phyloP scores from a whole-genome alignment of 805 yeast genomes.

The Scheffersomyces lignosus region DNA sequence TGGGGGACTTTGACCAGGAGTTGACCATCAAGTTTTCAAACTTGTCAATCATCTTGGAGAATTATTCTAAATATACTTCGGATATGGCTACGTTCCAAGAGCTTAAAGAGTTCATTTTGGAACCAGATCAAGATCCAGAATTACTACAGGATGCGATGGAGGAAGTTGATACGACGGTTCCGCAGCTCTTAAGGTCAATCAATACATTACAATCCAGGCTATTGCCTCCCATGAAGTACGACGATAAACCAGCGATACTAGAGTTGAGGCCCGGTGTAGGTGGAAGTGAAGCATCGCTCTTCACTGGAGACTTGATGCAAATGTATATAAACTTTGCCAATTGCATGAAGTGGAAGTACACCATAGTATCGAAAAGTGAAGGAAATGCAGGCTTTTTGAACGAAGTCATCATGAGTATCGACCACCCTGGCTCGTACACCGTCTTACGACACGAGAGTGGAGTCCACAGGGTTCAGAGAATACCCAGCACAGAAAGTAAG shows the following conservation, averaged over 20 bases:
- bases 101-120: conserved; percentile 25
- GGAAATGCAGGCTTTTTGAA: conserved; percentile 68
- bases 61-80: conserved; percentile 25
- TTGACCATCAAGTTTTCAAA: conserved; percentile 32
- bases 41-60: conserved; percentile 30
- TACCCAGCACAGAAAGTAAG: conserved; percentile 90
- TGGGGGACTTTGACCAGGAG: conserved; percentile 36
- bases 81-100: conserved; percentile 26
- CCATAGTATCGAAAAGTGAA: conserved; percentile 55
- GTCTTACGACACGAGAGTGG: conserved; percentile 84
- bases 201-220: conserved; percentile 54
- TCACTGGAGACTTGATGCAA: conserved; percentile 72
- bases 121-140: conserved; percentile 33
- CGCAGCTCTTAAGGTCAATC: conserved; percentile 44
- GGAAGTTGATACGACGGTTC: conserved; percentile 54
- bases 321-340: conserved; percentile 81
- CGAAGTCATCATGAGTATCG: conserved; percentile 68
- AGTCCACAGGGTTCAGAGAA: conserved; percentile 92
- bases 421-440: conserved; percentile 76
- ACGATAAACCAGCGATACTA: conserved; percentile 73
- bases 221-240: conserved; percentile 74
- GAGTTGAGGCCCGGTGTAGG: conserved; percentile 96
- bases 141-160: conserved; percentile 55
- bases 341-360: conserved; percentile 63
- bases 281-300: conserved; percentile 89